phyloP scores from a whole-genome alignment of 306 rosid genomes.

The Trifolium subterraneum region DNA sequence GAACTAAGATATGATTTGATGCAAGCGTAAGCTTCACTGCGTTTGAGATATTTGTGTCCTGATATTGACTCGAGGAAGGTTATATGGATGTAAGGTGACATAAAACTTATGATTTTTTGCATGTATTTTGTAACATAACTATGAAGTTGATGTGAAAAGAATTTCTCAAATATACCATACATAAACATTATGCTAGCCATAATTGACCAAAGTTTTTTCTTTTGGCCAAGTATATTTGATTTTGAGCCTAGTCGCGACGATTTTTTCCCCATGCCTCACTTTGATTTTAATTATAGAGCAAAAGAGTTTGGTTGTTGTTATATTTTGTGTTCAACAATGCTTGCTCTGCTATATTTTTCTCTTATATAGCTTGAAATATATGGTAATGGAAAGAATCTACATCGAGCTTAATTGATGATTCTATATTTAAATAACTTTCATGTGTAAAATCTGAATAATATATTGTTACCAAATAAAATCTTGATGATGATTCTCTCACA shows the following conservation, averaged over 20 bases:
- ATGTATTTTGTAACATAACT: slow-evolving; percentile 19
- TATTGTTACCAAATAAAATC: background rate
- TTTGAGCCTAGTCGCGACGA: background rate
- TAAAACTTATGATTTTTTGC: slow-evolving; percentile 7
- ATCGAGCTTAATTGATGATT: background rate
- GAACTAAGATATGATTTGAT: slow-evolving; percentile 52
- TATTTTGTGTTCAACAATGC: too few relatives aligned
- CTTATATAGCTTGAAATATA: too few relatives aligned
- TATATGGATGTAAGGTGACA: slow-evolving; percentile 60
- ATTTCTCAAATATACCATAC: slow-evolving; percentile 22
- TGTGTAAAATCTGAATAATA: background rate
- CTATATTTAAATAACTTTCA: background rate
- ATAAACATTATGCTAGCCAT: background rate
- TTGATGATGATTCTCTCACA: background rate
- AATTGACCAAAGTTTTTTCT: background rate
- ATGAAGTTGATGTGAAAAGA: slow-evolving; percentile 42
- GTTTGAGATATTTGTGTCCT: slow-evolving; percentile 31
- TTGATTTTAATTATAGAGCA: too few relatives aligned
- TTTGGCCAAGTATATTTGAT: background rate
- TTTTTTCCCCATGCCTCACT: background rate
- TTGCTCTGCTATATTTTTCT: too few relatives aligned
- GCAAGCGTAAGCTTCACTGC: slow-evolving; percentile 47
- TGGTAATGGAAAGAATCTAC: too few relatives aligned
- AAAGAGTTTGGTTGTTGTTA: too few relatives aligned
- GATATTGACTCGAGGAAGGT: slow-evolving; percentile 49